Base-by-base conservation (phyloP, 1,284 basidiomycete species). In the Lentinus polychrous region DNA sequence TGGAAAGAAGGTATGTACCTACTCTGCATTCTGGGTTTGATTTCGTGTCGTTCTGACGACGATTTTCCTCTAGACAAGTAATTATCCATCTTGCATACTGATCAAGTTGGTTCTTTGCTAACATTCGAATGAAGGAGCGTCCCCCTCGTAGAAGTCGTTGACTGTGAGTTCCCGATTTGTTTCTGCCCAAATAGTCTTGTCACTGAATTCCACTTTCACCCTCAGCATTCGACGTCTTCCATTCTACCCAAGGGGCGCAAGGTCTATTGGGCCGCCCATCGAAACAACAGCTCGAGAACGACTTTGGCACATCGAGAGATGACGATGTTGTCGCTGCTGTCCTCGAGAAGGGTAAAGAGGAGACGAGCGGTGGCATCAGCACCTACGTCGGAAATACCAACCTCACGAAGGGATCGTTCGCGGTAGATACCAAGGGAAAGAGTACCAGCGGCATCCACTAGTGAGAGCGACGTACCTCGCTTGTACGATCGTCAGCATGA, bases 1-100 rank as follows among this genome's bases (percentile, higher is more conserved):
- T 91, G 84, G 83, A 84, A 81, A 65, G 75, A 71, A 11, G 87
- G 85, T 73, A 86, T 86, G 87, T 57, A 68, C 74, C 58, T 20
- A 12, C 31, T 18, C 40, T 43, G 61, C 53, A 44, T 55, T 54
- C 49, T 14, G 17, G 24, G 8, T 41, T 3, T n/a, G 36, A 10
- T 20, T 3, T 14, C 45, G 45, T 53, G 53, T 60, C 52, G 42
- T 55, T 44, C 53, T 61, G 38, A 60, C 60, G n/a, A n/a, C 48
- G 64, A 55, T 47, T 53, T 54, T 35, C 47, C 40, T 56, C 39
- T 56, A 86, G 85, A 86, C 73, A 84, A 72, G 84, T 88, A 76
- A 77, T 70, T 71, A 52, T 32, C 50, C 12, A 52, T 50, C 57
- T 10, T 35, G 23, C n/a, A 34, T 22, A 18, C 37, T 23, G 14